These are phyloP conservation scores for Polyporus arcularius DNA, from an alignment of 768 basidiomycete species.

Conservation along the genomic window DNA sequence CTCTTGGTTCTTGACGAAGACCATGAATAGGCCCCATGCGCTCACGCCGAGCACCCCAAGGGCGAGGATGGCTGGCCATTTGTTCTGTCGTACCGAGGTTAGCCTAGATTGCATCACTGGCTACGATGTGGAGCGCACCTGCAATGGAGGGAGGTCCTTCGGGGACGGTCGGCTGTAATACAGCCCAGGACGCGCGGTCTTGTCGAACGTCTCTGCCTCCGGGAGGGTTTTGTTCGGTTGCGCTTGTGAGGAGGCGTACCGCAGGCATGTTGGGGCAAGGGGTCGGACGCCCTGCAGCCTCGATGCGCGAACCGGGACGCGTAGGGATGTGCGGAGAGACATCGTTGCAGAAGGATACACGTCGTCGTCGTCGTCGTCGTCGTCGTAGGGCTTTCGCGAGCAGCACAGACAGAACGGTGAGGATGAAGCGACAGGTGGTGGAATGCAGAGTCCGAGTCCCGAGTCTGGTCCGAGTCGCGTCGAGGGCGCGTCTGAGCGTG, in stretches of 20 bases:
- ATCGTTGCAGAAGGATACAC: background rate
- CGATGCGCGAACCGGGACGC: background rate
- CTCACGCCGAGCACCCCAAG: constrained; percentile 53
- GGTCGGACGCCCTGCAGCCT: background rate
- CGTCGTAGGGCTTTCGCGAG: background rate
- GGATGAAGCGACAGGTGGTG: constrained; percentile 8
- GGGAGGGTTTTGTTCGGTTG: constrained; percentile 22
- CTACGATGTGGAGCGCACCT: constrained; percentile 29
- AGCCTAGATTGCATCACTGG: background rate
- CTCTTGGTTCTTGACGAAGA: constrained; percentile 75
- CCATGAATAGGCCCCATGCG: constrained; percentile 69
- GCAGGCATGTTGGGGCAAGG: background rate
- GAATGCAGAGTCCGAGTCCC: constrained; percentile 5
- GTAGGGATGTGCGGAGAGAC: constrained; percentile 6
- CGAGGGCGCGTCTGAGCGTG: background rate
- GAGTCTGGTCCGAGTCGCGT: background rate
- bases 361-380: too few relatives aligned
- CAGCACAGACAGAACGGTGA: background rate
- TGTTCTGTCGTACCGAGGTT: constrained; percentile 25
- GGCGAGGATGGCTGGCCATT: constrained; percentile 61
- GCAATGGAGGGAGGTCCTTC: constrained; percentile 45
- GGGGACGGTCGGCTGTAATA: constrained; percentile 44
- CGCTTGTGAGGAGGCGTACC: constrained; percentile 1
- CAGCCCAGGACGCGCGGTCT: constrained; percentile 44
- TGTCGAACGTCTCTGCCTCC: constrained; percentile 41